Evolutionary conservation across 148 eudicot species (phyloP).

Genomic region (Rhododendron ovatum): DNA sequence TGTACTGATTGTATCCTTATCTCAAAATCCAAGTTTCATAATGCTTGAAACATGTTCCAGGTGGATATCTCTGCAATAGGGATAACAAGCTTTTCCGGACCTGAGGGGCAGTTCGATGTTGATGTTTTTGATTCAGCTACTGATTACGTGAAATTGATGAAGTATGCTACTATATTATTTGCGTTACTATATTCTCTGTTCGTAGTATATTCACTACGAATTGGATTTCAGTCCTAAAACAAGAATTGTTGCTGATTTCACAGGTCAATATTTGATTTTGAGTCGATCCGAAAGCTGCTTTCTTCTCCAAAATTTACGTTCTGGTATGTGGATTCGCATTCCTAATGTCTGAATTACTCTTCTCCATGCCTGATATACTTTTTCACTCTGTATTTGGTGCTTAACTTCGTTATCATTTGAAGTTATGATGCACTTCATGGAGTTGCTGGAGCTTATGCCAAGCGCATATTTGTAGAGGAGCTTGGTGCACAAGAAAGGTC

Average conservation of each 20-base stretch:
- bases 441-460: slow-evolving; percentile 96
- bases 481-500: slow-evolving; percentile 82
- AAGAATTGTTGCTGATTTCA: neutral
- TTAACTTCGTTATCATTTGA: slow-evolving; percentile 7
- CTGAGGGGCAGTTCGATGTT: slow-evolving; percentile 87
- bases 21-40: neutral
- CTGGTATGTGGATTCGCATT: slow-evolving; percentile 48
- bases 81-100: slow-evolving; percentile 66
- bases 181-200: neutral
- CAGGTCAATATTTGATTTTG: slow-evolving; percentile 89
- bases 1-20: neutral
- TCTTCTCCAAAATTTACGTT: slow-evolving; percentile 81
- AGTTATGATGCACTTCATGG: slow-evolving; percentile 98
- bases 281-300: slow-evolving; percentile 71
- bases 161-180: slow-evolving; percentile 40
- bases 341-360: neutral
- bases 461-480: slow-evolving; percentile 82
- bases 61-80: slow-evolving; percentile 76
- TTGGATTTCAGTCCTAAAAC: neutral
- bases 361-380: neutral
- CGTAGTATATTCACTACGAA: neutral
- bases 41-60: slow-evolving; percentile 31
- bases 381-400: neutral
- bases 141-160: slow-evolving; percentile 87
- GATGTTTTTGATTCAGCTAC: slow-evolving; percentile 94